These are phyloP conservation scores for Erythrophleum ivorense DNA, from an alignment of 331 rosid genomes.

Conservation along the genomic window DNA sequence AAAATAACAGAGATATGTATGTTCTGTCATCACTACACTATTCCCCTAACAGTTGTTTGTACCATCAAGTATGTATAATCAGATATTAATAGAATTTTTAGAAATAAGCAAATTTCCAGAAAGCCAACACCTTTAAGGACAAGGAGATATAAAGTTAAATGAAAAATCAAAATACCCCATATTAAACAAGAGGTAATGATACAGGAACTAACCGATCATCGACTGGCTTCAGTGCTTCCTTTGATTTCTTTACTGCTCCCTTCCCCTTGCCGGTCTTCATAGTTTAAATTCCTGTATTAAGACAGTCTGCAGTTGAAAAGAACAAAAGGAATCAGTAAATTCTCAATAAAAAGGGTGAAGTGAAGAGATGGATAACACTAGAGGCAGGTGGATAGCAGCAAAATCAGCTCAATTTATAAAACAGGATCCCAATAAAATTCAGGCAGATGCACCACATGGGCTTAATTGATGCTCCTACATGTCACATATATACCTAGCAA, in stretches of 20 bases:
- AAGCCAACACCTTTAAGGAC: constrained; percentile 33
- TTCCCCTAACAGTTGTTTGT: constrained; percentile 48
- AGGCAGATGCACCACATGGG: constrained; percentile 13
- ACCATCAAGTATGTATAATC: constrained; percentile 50
- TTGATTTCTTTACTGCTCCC: constrained; percentile 55
- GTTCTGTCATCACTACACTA: constrained; percentile 69
- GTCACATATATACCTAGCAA: constrained; percentile 7
- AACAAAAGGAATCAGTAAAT: constrained; percentile 7
- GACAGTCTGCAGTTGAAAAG: background rate
- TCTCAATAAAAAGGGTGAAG: background rate
- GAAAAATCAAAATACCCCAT: background rate
- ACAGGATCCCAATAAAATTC: background rate
- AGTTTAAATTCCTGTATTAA: constrained; percentile 15
- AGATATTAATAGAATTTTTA: constrained; percentile 35
- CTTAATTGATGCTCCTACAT: background rate
- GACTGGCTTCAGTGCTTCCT: constrained; percentile 72
- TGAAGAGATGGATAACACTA: background rate
- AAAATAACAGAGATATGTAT: constrained; percentile 55
- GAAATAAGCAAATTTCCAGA: constrained; percentile 14
- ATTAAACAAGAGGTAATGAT: constrained; percentile 5
- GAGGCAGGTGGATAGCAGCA: background rate
- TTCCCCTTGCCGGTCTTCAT: constrained; percentile 81
- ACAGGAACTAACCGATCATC: constrained; percentile 79
- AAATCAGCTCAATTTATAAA: constrained; percentile 25
- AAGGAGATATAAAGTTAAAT: background rate